phyloP scores from a whole-genome alignment of 305 asterid species.

The Nicotiana rustica region DNA sequence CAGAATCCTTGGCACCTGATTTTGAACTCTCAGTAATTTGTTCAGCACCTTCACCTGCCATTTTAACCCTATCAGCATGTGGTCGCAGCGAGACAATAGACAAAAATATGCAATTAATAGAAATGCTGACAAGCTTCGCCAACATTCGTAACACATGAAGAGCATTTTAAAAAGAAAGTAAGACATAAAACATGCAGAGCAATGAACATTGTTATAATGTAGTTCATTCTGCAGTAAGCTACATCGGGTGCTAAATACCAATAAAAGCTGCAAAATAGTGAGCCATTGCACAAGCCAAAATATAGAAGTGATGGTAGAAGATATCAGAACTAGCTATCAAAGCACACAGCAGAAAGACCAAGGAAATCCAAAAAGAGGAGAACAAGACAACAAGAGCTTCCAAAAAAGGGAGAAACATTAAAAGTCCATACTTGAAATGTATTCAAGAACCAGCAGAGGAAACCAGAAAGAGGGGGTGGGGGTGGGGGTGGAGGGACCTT shows the following conservation, averaged over 20 bases:
- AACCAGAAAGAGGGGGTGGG: neutral
- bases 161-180: neutral
- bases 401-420: neutral
- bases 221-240: neutral
- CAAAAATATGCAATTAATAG: neutral
- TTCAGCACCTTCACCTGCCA: slow-evolving; percentile 29
- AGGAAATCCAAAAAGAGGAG: neutral
- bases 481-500: too few relatives aligned
- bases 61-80: slow-evolving; percentile 19
- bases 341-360: neutral
- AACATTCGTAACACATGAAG: neutral
- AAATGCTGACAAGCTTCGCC: neutral
- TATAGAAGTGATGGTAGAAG: neutral
- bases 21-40: slow-evolving; percentile 26
- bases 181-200: neutral
- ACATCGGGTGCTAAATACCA: neutral
- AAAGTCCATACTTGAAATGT: neutral
- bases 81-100: neutral
- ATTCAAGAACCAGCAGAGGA: neutral
- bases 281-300: neutral
- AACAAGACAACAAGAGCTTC: slow-evolving; percentile 1
- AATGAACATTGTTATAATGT: neutral
- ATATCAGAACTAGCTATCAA: neutral
- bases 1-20: slow-evolving; percentile 38
- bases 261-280: neutral